Evolutionary conservation across 495 filamentous ascomycete genomes (phyloP), one percentile per base, ranked within the genome.

Genomic region (Xylaria flabelliformis): DNA sequence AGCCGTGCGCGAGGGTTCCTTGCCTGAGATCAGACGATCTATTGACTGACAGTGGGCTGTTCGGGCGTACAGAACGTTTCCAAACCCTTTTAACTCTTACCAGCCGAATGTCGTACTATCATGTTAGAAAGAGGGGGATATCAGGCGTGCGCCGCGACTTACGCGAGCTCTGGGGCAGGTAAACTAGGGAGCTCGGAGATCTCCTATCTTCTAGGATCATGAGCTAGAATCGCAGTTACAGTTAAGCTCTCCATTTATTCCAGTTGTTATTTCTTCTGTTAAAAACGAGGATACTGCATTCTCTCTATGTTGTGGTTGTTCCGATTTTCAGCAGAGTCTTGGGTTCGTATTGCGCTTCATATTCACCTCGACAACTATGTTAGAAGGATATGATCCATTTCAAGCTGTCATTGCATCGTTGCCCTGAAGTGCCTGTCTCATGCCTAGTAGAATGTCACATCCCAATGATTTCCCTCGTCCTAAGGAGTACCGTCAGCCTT

Each of bases 401-500:
- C 32, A 32, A 21, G 32, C 5, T 26, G 24, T 29, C 1, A 13
- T n/a, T 36, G 21, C 41, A 10, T 21, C 9, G 24, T 24, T 39
- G 3, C 13, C 41, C 48, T 44, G 4, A 44, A 34, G 34, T 19
- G 36, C 26, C 66, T 3, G 8, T 56, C 50, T 42, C 53, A 12
- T 12, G 48, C 42, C 55, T 61, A 69, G 64, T 62, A 74, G 46
- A 56, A 74, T 51, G 73, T 74, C 9, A 72, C 69, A 21, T 72
- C 73, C 69, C 73, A 74, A 32, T 74, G 73, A 29, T 70, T 74
- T 15, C 73, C 73, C 39, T 74, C 73, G 41, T 74, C 67, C 70
- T 74, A 56, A 34, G 1, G 36, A 58, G 19, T 59, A 46, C 3
- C 19, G 39, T 63, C 36, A 63, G 61, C 19, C 19, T 7, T 67